Percentiles rank a stretch among this genome's conserved stretches.
These are phyloP conservation scores for Globisporangium paroecandrum DNA, from an alignment of 352 stramenopile genomes.

Conservation along the genomic window DNA sequence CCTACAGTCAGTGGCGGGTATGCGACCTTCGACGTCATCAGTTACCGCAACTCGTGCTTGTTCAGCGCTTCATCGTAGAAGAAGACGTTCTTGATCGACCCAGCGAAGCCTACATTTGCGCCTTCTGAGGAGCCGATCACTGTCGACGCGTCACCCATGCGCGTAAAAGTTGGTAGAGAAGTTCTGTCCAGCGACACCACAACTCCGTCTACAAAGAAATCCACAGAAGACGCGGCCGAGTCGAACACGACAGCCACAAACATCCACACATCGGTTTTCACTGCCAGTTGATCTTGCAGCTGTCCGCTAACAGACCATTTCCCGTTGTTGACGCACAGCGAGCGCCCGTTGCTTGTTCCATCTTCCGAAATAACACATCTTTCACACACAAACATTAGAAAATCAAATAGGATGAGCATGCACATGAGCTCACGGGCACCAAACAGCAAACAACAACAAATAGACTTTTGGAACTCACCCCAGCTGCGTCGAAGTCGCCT, in stretches of 20 bases:
- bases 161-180: not conserved
- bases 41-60: slow-evolving; percentile 33
- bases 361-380: slow-evolving; percentile 52
- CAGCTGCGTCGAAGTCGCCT: not conserved
- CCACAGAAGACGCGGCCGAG: slow-evolving; percentile 11
- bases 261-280: slow-evolving; percentile 29
- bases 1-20: slow-evolving; percentile 19
- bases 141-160: not conserved
- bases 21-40: slow-evolving; percentile 26
- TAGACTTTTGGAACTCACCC: not conserved
- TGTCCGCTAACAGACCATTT: slow-evolving; percentile 30
- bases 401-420: not conserved
- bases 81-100: slow-evolving; percentile 41
- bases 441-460: not conserved
- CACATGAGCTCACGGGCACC: not conserved
- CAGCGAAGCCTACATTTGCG: slow-evolving; percentile 26
- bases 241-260: slow-evolving; percentile 44
- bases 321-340: slow-evolving; percentile 34
- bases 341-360: slow-evolving; percentile 30
- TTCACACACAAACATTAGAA: slow-evolving; percentile 17
- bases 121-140: slow-evolving; percentile 19
- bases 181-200: slow-evolving; percentile 1
- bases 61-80: slow-evolving; percentile 37
- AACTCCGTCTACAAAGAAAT: slow-evolving; percentile 22
- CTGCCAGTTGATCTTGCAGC: not conserved